Base-by-base conservation (phyloP, 768 basidiomycete species). In the Mrakia gelida region DNA sequence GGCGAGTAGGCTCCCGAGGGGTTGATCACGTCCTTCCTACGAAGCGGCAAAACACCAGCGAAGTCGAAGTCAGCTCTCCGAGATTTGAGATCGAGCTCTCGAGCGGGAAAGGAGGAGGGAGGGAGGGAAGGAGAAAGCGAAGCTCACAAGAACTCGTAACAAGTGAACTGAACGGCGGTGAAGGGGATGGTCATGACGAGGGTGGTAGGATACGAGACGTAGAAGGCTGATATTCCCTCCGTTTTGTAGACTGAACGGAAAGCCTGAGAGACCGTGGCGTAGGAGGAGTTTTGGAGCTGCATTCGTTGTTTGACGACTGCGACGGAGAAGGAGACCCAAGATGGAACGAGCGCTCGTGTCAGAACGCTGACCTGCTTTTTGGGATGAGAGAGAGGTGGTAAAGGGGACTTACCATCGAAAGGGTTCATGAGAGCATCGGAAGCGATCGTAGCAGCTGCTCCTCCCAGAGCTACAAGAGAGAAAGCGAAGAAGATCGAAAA, bases 361-460 rank as follows among this genome's bases (percentile, higher is more conserved):
- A 9, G 26, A 71, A 41, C 4, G 45, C 68, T 34, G 59, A 3
- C 38, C 18, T 16, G 32, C 26, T 41, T 7, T 54, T 54, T 16
- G 5, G 67, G 41, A 26, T n/a, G 38, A 32, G 30, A 23, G 70
- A 11, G 45, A 16, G n/a, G n/a, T 61, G 26, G 9, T 30, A 16
- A 71, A 32, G 67, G 45, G 54, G 49, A n/a, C 90, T 83, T 84
- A 97, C 96, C 96, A 86, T 99, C 97, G 83, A 99, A 99, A 3
- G 97, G 97, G 84, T 98, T 99, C 97, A 99, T 99, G 75, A 98
- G 87, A 3, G 97, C 97, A 86, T 99, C 97, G 77, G 91, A 92
- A 4, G 95, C 92, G 80, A 95, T 92, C 15, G 97, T 98, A 0
- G 96, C 97, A 0, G 91, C 89, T 65, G 94, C 97, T 79, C 97